Conservation (phyloP, 1,284 basidiomycete genomes). For the Puccinia coronata region DNA sequence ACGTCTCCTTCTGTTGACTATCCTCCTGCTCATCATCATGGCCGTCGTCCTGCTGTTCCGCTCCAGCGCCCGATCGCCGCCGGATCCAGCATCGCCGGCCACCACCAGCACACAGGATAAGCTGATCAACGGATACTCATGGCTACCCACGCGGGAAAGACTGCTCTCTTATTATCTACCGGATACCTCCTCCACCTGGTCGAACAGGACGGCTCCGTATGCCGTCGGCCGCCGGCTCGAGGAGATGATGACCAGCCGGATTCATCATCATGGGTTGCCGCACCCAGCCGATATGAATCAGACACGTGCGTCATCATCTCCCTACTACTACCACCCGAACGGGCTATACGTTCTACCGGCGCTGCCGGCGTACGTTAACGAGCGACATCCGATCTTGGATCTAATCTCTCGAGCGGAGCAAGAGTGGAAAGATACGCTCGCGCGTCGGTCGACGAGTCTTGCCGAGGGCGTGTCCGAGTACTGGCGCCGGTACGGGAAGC, state of each 20-base stretch:
- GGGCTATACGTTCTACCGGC: slow-evolving; percentile 9
- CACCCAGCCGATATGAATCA: neutral
- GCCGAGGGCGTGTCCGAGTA: slow-evolving; percentile 32
- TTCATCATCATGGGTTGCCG: neutral
- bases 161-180: no score
- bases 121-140: neutral
- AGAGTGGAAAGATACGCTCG: slow-evolving; percentile 26
- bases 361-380: neutral
- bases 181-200: slow-evolving; percentile 26
- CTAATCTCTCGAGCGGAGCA: slow-evolving; percentile 23
- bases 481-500: slow-evolving; percentile 17
- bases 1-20: slow-evolving; percentile 12
- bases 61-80: neutral
- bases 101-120: slow-evolving; percentile 1
- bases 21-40: neutral
- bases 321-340: slow-evolving; percentile 16
- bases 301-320: neutral
- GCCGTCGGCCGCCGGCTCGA: slow-evolving; percentile 25
- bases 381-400: slow-evolving; percentile 42
- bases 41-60: neutral
- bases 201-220: slow-evolving; percentile 28
- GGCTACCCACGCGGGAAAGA: no score
- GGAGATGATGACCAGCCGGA: slow-evolving; percentile 24
- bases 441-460: slow-evolving; percentile 11
- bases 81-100: neutral